A percentile compares a stretch with the other conserved stretches of the same genome.
These are phyloP conservation scores for Anthracocystis panici-leucophaei DNA, from an alignment of 1,284 basidiomycete genomes.

Conservation along the genomic window DNA sequence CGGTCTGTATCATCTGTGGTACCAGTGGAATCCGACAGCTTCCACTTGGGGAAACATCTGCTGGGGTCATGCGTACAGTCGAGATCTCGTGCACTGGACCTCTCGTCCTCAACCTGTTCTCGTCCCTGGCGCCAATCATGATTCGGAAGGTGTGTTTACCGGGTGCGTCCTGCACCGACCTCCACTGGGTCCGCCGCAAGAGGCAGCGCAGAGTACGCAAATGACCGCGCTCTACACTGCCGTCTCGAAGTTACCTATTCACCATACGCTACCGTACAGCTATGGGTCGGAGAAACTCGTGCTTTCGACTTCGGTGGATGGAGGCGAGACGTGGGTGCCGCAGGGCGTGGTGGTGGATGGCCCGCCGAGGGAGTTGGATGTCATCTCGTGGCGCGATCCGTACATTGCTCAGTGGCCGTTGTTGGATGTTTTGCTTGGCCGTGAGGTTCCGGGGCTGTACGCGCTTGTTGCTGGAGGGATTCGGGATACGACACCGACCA, in stretches of 20 bases:
- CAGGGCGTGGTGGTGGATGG: constrained; percentile 39
- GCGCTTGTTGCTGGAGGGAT: constrained; percentile 57
- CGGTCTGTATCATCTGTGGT: constrained; percentile 54
- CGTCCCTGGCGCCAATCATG: constrained; percentile 45
- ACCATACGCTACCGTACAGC: constrained; percentile 52
- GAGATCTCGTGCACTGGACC: constrained; percentile 56
- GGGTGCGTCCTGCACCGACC: constrained; percentile 52
- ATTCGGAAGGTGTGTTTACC: constrained; percentile 56
- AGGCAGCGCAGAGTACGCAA: constrained; percentile 23
- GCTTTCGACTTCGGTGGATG: constrained; percentile 52
- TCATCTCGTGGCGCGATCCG: constrained; percentile 60
- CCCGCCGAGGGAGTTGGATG: constrained; percentile 46
- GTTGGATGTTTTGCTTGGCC: constrained; percentile 43
- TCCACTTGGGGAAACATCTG: constrained; percentile 59
- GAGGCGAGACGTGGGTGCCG: constrained; percentile 47
- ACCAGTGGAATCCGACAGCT: constrained; percentile 55
- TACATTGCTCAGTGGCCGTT: constrained; percentile 52
- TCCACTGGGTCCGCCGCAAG: constrained; percentile 20
- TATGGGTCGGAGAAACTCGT: constrained; percentile 56
- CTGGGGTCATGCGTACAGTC: constrained; percentile 55
- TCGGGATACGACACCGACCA: constrained; percentile 44
- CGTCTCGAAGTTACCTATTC: constrained; percentile 57
- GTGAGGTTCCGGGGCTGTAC: constrained; percentile 30
- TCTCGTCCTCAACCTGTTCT: constrained; percentile 36
- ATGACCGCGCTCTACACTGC: constrained; percentile 61